Evolutionary conservation across 75 land plant species (phyloP).

Genomic region (Selaginella tamariscina): DNA sequence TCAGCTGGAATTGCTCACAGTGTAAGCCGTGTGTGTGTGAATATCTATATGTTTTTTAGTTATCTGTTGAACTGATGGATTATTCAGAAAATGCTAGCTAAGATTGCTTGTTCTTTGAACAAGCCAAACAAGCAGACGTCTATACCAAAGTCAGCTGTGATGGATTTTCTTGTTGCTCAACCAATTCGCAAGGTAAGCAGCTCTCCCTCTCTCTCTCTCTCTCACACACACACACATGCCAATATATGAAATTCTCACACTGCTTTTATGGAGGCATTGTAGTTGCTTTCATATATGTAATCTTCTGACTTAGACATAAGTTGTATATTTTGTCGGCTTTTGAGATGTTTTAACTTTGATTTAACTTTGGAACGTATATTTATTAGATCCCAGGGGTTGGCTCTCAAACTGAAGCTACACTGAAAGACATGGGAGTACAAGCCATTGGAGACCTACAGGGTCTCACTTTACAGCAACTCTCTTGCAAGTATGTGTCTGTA

Average conservation of each 20-base stretch:
- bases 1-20: slow-evolving; percentile 32
- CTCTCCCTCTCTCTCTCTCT: no score
- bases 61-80: background rate
- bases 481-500: slow-evolving; percentile 17
- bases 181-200: slow-evolving; percentile 30
- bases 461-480: slow-evolving; percentile 13
- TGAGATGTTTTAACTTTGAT: slow-evolving; percentile 6
- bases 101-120: slow-evolving; percentile 26
- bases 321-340: background rate
- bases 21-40: slow-evolving; percentile 12
- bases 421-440: slow-evolving; percentile 26
- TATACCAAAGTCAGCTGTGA: slow-evolving; percentile 26
- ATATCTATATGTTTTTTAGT: background rate
- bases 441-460: slow-evolving; percentile 25
- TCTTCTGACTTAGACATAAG: no score
- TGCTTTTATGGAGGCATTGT: no score
- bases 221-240: no score
- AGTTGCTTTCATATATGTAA: no score
- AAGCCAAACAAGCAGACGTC: slow-evolving; percentile 36
- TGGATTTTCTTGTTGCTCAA: slow-evolving; percentile 24
- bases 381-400: slow-evolving; percentile 35
- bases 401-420: slow-evolving; percentile 21
- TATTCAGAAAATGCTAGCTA: slow-evolving; percentile 37
- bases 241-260: no score
- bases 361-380: background rate